Base-by-base conservation (phyloP, 768 basidiomycete species). In the Amanita jacksonii region DNA sequence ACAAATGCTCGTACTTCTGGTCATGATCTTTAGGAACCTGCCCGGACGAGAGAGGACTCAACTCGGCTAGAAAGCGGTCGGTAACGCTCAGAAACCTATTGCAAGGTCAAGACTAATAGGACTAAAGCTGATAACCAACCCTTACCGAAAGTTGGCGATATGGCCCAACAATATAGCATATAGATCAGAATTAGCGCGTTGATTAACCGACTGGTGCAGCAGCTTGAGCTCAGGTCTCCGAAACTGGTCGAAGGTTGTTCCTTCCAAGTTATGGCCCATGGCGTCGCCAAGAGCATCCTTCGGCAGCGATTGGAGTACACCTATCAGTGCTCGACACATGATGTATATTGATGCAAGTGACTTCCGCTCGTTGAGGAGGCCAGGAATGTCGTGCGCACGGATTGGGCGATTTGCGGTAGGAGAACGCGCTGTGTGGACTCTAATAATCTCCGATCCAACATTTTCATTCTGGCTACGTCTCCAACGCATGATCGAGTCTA, bases 401-500 rank as follows among this genome's bases (percentile, higher is more conserved):
- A 63, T 46, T 23, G 50, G 49, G 12, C 69, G 67, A 27, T 51
- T 55, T 20, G 41, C 62, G 38, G 32, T 61, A 23, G 57, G 65
- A 49, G 62, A 66, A 35, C 64, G 68, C 4, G 65, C 51, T 28
- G 66, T 56, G 49, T 81, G 79, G n/a, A 68, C 57, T 25, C 68
- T 65, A 40, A 76, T 61, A 33, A 81, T 58, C 33, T 78, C 76
- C 15, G 67, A 56, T 12, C 67, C 60, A 37, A 74, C 69, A 25
- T 70, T 72, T 47, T 84, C 84, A 31, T 72, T 75, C 56, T 93
- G 88, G 30, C 71, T 80, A 49, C 79, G 74, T 48, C 86, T 74
- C 92, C 88, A 97, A 30, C 83, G 79, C 72, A 82, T 82, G 51
- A 94, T 77, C 0, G 86, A 82, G 48, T 90, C 90, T 30, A 91